Evolutionary conservation across 140 eudicot genomes (phyloP), one percentile per base, ranked within the genome.

Genomic region (Flaveria floridana): DNA sequence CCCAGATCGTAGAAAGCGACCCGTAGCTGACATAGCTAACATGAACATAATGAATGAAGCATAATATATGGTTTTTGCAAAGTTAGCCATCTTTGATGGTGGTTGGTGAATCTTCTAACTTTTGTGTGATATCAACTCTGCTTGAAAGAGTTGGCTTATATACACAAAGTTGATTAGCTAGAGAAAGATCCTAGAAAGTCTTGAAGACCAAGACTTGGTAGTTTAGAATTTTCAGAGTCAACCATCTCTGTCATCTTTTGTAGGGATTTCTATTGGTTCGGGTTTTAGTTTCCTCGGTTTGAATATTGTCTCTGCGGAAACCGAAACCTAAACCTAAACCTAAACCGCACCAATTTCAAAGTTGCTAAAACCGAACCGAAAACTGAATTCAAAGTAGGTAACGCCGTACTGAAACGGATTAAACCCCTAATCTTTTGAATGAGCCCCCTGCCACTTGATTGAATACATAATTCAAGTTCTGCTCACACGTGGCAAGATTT

Each of bases 1-100:
- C 59, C 63, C 75, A 5, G 85, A 77, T 65, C 21, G 87, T 37
- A 86, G 70, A 58, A 78, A 0, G 11, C 87, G 80, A 56, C 82
- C 74, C 12, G 78, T 70, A 19, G 70, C 87, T 20, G 70, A 61
- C 15, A 51, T 65, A 13, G 48, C 57, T 26, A 80, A 63, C 6
- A 72, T 30, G 25, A 73, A 51, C 14, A 86, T 64, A 42, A 77
- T 71, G 72, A 70, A 57, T 3, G 61, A 70, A 39, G 72, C 74
- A 50, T 14, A 77, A 28, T 11, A 76, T 1, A 65, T 34, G 2
- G 69, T 34, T 51, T 74, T 86, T 19, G 72, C 2, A 10, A 74
- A 19, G 52, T 34, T 81, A 6, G 30, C 74, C 89, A 86, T 86
- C 51, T 66, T 66, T n/a, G 42, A 57, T 63, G 68, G 39, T 76